Evolutionary conservation across 2,329 filamentous ascomycete genomes (phyloP), one percentile per base, ranked within the genome.

Genomic region (Hyphodiscus sp.): DNA sequence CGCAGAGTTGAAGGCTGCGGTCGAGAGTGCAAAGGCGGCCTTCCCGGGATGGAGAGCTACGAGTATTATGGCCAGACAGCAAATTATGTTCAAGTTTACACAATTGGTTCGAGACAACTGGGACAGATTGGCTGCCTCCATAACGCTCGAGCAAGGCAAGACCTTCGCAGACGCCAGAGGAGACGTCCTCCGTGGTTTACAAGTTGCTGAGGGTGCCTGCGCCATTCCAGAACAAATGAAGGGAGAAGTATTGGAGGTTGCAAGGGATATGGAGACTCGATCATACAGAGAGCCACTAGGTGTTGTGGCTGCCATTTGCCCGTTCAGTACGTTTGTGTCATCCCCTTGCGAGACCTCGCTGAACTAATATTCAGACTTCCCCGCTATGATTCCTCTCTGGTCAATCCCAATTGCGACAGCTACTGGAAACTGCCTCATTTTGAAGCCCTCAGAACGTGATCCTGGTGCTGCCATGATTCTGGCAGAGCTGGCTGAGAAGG

Each of bases 321-420:
- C 89, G 1, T 94, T 94, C 69, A 94, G 85, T 89, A 69, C 70
- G 84, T 71, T 8, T 2, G 20, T 42, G 42, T 1, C 10, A 20
- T 11, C 13, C 13, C 45, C 15, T 26, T n/a, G n/a, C 15, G 41
- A 20, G 23, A 41, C 19, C 20, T 11, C 44, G 49, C 61, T 62
- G n/a, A 57, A 61, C 47, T 15, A 13, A 50, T 56, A 29, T 18
- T 9, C 42, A 89, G 85, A 94, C 76, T 94, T 94, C 74, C 89
- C 89, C 44, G 89, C 89, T 63, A 95, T 95, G 89, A 94, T 95
- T 69, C 89, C 89, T 2, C 78, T 95, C n/a, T 95, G 89, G 89
- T 90, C 82, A 57, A 91, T 95, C 58, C 89, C 89, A 41, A 87
- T 94, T 63, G 89, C 89, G 46, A 89, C 88, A 44, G 81, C 91